Percentiles rank a stretch among this genome's conserved stretches.
phyloP scores from a whole-genome alignment of 768 basidiomycete species.

The Sarcomyxa edulis region DNA sequence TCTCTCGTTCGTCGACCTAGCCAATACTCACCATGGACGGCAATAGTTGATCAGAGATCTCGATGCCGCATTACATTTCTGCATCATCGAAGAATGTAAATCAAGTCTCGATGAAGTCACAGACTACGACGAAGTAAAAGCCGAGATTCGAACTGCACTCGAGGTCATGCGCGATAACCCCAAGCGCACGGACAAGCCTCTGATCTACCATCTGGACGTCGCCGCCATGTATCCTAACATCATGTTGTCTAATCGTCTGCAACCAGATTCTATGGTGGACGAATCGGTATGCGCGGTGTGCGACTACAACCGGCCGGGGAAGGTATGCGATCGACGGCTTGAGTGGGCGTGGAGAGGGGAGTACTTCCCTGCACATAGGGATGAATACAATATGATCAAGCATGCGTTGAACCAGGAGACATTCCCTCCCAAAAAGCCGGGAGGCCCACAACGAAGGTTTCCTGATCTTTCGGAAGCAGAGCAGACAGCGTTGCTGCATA shows the following conservation, averaged over 20 bases:
- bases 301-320: slow-evolving; percentile 95
- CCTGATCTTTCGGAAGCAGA: slow-evolving; percentile 77
- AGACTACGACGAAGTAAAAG: slow-evolving; percentile 93
- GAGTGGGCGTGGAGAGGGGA: slow-evolving; percentile 99
- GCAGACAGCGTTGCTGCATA: slow-evolving; percentile 89
- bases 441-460: slow-evolving; percentile 74
- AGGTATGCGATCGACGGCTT: slow-evolving; percentile 88
- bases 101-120: slow-evolving; percentile 75
- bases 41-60: slow-evolving; percentile 86
- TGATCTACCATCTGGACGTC: slow-evolving; percentile 98
- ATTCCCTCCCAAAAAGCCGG: slow-evolving; percentile 79
- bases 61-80: slow-evolving; percentile 87
- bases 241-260: slow-evolving; percentile 99
- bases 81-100: slow-evolving; percentile 81
- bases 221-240: slow-evolving; percentile 99
- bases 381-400: slow-evolving; percentile 98
- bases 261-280: slow-evolving; percentile 96
- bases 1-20: no score
- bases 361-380: slow-evolving; percentile 94
- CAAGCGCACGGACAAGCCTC: slow-evolving; percentile 80
- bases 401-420: slow-evolving; percentile 93
- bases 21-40: slow-evolving; percentile 4
- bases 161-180: slow-evolving; percentile 92
- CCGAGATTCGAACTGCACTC: slow-evolving; percentile 67
- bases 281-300: slow-evolving; percentile 97